Base-by-base conservation (phyloP, 1,284 basidiomycete genomes). In the Ceratobasidium sp. region DNA sequence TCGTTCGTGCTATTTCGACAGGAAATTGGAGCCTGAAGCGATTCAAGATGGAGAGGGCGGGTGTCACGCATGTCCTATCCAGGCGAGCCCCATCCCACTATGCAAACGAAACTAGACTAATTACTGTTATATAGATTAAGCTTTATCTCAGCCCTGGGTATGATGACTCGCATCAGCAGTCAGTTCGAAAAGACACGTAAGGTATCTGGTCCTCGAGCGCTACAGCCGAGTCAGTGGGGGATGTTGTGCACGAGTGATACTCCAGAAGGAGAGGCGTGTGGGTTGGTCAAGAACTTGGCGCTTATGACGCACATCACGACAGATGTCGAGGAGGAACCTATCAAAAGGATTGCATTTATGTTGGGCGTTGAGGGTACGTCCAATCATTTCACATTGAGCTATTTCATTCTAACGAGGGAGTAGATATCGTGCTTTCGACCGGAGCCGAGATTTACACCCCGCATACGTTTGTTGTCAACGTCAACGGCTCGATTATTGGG, bases 241-340 rank as follows among this genome's bases (percentile, higher is more conserved):
- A 97, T 99, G 90, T 88, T 99, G 28, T 99, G 98, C 86, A 95
- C 98, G 0, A 97, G 95, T 83, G 98, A 99, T 86, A 99, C 98
- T 3, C 98, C 98, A 0, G 98, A 99, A 92, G 98, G 98, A 84
- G 98, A 99, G 86, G 98, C 98, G 6, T 99, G 98, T 84, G 98
- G 98, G 71, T 87, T 99, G 79, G 98, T 99, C 68, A 99, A 99
- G 88, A 99, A 99, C 86, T 87, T 99, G 78, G 98, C 98, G 1
- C 89, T 99, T 58, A 99, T 99, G 97, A 99, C 98, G 2, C 98
- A 99, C 86, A 99, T 99, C 85, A 99, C 98, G 15, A 99, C 98
- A 33, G 98, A 99, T 85, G 97, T 97, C 23, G 97, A 98, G 80
- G 98, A 99, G 85, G 95, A 93, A 80, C 97, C 98, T 2, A 95